Evolutionary conservation across 768 basidiomycete species (phyloP).

Genomic region (Lactarius vividus): DNA sequence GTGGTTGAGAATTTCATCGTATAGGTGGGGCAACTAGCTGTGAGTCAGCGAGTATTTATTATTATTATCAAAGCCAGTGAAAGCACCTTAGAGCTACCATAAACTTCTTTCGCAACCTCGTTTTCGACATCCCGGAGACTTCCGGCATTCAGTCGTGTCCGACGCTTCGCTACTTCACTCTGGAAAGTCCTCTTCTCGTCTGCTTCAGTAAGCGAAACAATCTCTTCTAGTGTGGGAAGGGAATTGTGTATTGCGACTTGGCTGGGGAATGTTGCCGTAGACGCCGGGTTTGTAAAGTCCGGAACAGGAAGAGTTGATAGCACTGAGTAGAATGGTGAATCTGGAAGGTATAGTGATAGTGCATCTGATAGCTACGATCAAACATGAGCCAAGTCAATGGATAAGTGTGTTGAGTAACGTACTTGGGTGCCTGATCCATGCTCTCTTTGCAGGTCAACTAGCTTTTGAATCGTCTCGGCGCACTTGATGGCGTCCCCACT

Average conservation of each 20-base stretch:
- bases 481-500: slow-evolving; percentile 65
- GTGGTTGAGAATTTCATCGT: slow-evolving; percentile 79
- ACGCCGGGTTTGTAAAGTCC: slow-evolving; percentile 70
- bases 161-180: slow-evolving; percentile 72
- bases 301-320: slow-evolving; percentile 69
- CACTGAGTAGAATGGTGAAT: slow-evolving; percentile 59
- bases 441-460: slow-evolving; percentile 59
- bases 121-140: slow-evolving; percentile 55
- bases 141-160: slow-evolving; percentile 71
- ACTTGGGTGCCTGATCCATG: slow-evolving; percentile 64
- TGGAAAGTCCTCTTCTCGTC: slow-evolving; percentile 57
- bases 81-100: slow-evolving; percentile 56
- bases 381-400: background rate
- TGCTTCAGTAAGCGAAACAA: slow-evolving; percentile 59
- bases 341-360: slow-evolving; percentile 70
- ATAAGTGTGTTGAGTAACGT: slow-evolving; percentile 9
- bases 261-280: slow-evolving; percentile 52
- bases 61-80: background rate
- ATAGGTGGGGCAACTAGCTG: slow-evolving; percentile 65
- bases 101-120: slow-evolving; percentile 67
- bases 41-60: slow-evolving; percentile 4
- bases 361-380: slow-evolving; percentile 57
- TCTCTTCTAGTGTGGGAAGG: slow-evolving; percentile 69
- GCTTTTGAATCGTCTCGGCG: slow-evolving; percentile 76
- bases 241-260: slow-evolving; percentile 68